Base-by-base conservation (phyloP, 805 yeast genomes). In the Ogataea corticis region DNA sequence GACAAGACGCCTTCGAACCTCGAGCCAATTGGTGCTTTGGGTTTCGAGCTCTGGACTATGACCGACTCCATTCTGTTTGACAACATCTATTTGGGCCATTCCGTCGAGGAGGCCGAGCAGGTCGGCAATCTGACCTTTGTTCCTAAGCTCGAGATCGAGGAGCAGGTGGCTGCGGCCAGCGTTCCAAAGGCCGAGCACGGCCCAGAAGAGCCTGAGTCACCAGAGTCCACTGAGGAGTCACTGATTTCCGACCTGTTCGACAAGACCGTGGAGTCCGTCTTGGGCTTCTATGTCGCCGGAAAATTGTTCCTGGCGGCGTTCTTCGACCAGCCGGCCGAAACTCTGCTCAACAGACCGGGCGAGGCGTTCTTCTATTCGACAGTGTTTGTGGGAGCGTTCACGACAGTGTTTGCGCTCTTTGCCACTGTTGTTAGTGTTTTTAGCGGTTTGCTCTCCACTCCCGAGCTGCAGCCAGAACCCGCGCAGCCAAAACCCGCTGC, bases 11-110 rank as follows among this genome's bases (percentile, higher is more conserved):
- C 94, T 4, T 71, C 84, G 10, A 71, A 81, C 52, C 65, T 84
- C 46, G 83, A 79, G 54, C 79, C 82, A 28, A 79, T 88, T 51
- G 91, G 90, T 18, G 96, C 86, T 10, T 56, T 89, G 36, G 96
- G 96, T 7, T 87, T 91, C 59, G 97, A 90, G 65, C 70, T 90
- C 51, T 90, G 96, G 96, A 79, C 92, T 38, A 85, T 90, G 83
- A 83, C 87, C 52, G 73, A 74, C 34, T 79, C 86, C 40, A 78
- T 89, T 41, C 55, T 87, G 62, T 87, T 90, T 62, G 88, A 88
- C 63, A 87, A 90, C 68, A 79, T 90, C 49, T 91, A 90, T 63
- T 64, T 90, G 49, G 97, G 97, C 25, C 91, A 87, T 61, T 80
- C 87, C 1, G 70, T 90, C n/a, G 71, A 69, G 31, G 96, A 90